These are phyloP conservation scores for Leccinum sublutescens DNA, from an alignment of 768 basidiomycete species.

Conservation along the genomic window DNA sequence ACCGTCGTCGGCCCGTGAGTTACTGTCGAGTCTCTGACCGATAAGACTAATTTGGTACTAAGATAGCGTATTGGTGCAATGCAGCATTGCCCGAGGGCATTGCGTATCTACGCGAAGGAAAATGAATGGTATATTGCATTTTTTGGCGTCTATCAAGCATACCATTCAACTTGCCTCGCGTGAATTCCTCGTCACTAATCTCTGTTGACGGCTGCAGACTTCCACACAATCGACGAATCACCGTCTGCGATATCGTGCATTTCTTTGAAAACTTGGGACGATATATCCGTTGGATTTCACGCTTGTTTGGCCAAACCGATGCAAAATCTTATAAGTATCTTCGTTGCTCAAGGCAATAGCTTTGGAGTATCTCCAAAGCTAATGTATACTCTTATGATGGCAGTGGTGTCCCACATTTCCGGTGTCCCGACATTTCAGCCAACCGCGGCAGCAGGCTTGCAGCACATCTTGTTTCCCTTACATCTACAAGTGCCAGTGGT, in stretches of 20 bases:
- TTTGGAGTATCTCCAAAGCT: too few species aligned
- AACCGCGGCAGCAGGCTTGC: background rate
- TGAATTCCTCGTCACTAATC: background rate
- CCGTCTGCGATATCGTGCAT: conserved; percentile 39
- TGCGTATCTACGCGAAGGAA: background rate
- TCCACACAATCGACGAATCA: conserved; percentile 34
- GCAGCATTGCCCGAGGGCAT: background rate
- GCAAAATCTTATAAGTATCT: too few species aligned
- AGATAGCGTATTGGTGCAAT: conserved; percentile 29
- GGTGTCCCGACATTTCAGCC: too few species aligned
- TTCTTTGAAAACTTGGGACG: background rate
- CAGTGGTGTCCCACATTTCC: too few species aligned
- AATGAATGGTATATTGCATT: conserved; percentile 30
- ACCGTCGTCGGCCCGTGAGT: conserved; percentile 23
- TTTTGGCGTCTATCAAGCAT: conserved; percentile 42
- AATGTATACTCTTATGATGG: too few species aligned
- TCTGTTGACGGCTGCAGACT: conserved; percentile 28
- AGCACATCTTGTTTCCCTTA: background rate
- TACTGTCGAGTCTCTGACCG: background rate
- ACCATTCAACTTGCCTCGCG: background rate
- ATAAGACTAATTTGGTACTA: background rate
- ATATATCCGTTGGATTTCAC: too few species aligned
- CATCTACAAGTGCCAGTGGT: background rate
- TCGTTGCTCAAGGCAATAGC: too few species aligned
- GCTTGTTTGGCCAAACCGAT: too few species aligned